Conservation (phyloP, 371 early-diverging fungal species). For the Nosema granulosis region DNA sequence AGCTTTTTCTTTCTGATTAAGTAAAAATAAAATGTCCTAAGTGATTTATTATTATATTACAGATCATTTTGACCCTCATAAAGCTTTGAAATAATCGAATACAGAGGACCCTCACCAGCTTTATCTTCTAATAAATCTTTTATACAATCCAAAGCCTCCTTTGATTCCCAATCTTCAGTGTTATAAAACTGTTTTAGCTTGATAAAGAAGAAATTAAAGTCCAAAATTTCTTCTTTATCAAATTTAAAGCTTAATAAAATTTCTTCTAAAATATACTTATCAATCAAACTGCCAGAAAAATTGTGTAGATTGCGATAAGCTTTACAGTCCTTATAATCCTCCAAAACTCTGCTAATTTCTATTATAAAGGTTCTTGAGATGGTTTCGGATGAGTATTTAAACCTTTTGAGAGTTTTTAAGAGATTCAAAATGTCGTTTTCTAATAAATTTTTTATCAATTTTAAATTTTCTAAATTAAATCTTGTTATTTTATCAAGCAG, state of each 20-base stretch:
- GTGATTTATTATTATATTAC: too few relatives aligned
- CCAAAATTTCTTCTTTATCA: slow-evolving; percentile 33
- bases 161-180: slow-evolving; percentile 39
- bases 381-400: slow-evolving; percentile 37
- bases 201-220: slow-evolving; percentile 34
- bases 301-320: slow-evolving; percentile 10
- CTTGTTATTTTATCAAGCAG: slow-evolving; percentile 16
- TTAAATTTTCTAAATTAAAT: slow-evolving; percentile 46
- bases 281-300: slow-evolving; percentile 23
- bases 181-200: slow-evolving; percentile 40
- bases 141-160: slow-evolving; percentile 34
- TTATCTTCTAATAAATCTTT: slow-evolving; percentile 48
- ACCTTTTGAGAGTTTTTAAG: slow-evolving; percentile 33
- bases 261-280: slow-evolving; percentile 50
- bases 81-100: slow-evolving; percentile 1
- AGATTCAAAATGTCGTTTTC: slow-evolving; percentile 39
- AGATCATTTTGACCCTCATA: too few relatives aligned
- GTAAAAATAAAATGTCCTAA: too few relatives aligned
- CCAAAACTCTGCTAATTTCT: slow-evolving; percentile 25
- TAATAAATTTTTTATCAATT: slow-evolving; percentile 48
- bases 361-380: slow-evolving; percentile 26
- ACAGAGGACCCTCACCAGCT: slow-evolving; percentile 7
- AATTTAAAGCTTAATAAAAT: slow-evolving; percentile 38
- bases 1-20: too few relatives aligned
- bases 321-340: slow-evolving; percentile 43